These are phyloP conservation scores for Barnettozyma populi DNA, from an alignment of 805 yeast genomes.

Conservation along the genomic window DNA sequence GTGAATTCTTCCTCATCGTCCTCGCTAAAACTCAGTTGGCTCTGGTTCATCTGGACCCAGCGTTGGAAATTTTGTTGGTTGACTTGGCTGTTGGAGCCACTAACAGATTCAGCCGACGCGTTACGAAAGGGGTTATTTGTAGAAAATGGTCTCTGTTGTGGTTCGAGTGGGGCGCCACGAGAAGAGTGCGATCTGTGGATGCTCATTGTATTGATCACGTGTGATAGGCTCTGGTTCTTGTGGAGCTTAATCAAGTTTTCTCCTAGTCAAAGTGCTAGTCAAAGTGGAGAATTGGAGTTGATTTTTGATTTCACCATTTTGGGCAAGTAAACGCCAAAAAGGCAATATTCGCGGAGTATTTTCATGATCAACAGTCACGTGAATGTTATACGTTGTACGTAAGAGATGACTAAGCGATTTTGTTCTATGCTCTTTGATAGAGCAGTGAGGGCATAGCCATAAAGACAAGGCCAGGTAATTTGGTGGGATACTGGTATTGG, in stretches of 20 bases:
- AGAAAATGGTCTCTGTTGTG: slow-evolving; percentile 39
- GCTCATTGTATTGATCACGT: slow-evolving; percentile 9
- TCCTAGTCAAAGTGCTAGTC: neutral
- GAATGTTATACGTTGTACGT: neutral
- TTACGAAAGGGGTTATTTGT: slow-evolving; percentile 71
- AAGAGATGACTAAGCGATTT: neutral
- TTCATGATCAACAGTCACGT: neutral
- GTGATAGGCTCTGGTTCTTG: neutral
- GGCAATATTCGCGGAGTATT: neutral
- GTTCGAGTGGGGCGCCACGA: slow-evolving; percentile 2
- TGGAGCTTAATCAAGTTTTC: too few species aligned
- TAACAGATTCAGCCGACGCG: slow-evolving; percentile 30
- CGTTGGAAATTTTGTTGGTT: slow-evolving; percentile 41
- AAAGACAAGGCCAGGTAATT: too few species aligned
- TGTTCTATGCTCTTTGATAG: neutral
- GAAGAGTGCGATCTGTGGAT: slow-evolving; percentile 16
- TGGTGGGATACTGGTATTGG: neutral
- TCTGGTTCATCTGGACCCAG: slow-evolving; percentile 49
- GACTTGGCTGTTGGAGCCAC: slow-evolving; percentile 22
- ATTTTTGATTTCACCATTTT: neutral
- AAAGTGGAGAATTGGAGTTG: neutral
- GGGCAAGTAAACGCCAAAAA: neutral
- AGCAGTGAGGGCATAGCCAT: neutral
- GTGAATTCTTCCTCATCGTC: slow-evolving; percentile 32
- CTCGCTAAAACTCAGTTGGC: slow-evolving; percentile 36